A percentile compares a stretch with the other conserved stretches of the same genome.
Evolutionary conservation across 2,329 filamentous ascomycete species (phyloP).

Genomic region (Penicillium sp.): DNA sequence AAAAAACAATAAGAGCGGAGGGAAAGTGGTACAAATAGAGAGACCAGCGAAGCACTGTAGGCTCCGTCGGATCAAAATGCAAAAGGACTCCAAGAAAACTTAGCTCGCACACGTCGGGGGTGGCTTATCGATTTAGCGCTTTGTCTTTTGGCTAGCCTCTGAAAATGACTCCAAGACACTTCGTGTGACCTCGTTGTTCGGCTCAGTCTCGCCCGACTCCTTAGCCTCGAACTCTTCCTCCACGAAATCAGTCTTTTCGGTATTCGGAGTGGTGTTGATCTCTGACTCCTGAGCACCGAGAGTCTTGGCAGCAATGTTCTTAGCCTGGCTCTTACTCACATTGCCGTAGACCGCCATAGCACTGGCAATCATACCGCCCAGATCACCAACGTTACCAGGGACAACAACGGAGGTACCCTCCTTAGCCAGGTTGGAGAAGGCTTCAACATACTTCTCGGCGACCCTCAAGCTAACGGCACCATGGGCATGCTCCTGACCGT

Average conservation of each 20-base stretch:
- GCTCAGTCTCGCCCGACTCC: not conserved
- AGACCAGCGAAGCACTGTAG: not conserved
- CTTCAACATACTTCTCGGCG: slow-evolving; percentile 97
- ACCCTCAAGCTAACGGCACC: slow-evolving; percentile 83
- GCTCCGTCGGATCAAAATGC: not conserved
- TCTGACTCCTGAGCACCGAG: slow-evolving; percentile 29
- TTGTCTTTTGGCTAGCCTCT: not conserved
- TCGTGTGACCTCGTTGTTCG: not conserved
- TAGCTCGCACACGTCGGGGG: not conserved
- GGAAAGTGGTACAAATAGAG: not conserved
- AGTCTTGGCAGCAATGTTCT: slow-evolving; percentile 53
- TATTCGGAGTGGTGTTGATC: slow-evolving; percentile 9
- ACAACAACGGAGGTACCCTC: slow-evolving; percentile 95
- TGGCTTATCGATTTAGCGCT: not conserved
- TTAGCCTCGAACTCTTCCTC: slow-evolving; percentile 9
- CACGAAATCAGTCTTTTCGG: slow-evolving; percentile 21
- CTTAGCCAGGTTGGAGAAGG: slow-evolving; percentile 87
- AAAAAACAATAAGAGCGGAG: slow-evolving; percentile 3
- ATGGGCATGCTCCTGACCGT: slow-evolving; percentile 74
- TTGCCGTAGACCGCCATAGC: slow-evolving; percentile 95
- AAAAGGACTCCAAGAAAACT: not conserved
- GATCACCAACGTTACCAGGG: slow-evolving; percentile 94
- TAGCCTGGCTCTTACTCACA: slow-evolving; percentile 77
- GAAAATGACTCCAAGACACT: not conserved
- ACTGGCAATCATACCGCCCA: slow-evolving; percentile 94